Base-by-base conservation (phyloP, 2,329 filamentous ascomycete species). In the Hypoxylon rubiginosum region DNA sequence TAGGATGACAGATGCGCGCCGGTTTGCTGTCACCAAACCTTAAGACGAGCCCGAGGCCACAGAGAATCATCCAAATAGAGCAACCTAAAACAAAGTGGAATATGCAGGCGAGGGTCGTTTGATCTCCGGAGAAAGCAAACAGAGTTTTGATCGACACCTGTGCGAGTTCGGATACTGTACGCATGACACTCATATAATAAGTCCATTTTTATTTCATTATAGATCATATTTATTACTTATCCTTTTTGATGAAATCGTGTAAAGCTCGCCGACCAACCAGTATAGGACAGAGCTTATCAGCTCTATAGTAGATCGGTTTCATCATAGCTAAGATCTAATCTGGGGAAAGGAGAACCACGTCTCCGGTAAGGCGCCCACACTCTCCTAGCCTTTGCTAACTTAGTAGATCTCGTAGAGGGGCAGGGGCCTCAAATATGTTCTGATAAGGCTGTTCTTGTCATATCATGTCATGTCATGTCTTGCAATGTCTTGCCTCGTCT, bases 271-370 rank as follows among this genome's bases (percentile, higher is more conserved):
- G 10, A 17, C 46, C 48, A 61, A 65, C 62, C 62, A 50, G 32
- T 46, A 43, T 2, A 43, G 17, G 19, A 11, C n/a, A n/a, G n/a
- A n/a, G 3, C 39, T 43, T 43, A 59, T 39, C 62, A 21, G 45
- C 39, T 43, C 39, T 46, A n/a, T n/a, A n/a, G n/a, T 34, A 11
- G 56, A 36, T 59, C 46, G 34, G 11, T 13, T 56, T 53, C 19
- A 30, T 52, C 55, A 56, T n/a, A 46, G 30, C 55, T 49, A 11
- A 48, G 19, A 58, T 46, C 46, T 48, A 30, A 61, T 58, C 58
- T 57, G 64, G 64, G 64, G 60, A 61, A 61, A 43, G 11, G n/a
- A 36, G 57, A 62, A 64, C 64, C 56, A 46, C 54, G 61, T 61
- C 52, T 50, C 57, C 64, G 64, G 64, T 67, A 67, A 56, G 48